Evolutionary conservation across 768 basidiomycete species (phyloP).

Genomic region (Atractiella rhizophila): DNA sequence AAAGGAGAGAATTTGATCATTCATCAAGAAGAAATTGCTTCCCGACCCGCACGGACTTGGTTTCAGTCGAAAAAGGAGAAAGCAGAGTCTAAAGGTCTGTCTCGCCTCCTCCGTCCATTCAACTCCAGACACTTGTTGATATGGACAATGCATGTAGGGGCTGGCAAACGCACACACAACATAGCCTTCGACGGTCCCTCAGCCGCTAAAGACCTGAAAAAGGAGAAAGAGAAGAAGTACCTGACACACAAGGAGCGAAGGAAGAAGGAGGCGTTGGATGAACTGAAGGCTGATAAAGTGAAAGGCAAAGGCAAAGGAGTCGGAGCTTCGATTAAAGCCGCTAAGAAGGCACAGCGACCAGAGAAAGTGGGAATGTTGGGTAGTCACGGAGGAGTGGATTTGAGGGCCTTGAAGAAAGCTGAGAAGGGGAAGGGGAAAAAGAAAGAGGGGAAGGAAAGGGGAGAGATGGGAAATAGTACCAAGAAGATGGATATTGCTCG

Average conservation of each 20-base stretch:
- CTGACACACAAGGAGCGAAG: constrained; percentile 9
- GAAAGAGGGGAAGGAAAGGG: too few relatives aligned
- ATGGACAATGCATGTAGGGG: constrained; percentile 1
- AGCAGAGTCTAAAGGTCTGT: constrained; percentile 44
- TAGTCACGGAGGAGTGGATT: too few relatives aligned
- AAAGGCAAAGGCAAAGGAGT: too few relatives aligned
- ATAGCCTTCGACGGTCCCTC: neutral
- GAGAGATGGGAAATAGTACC: too few relatives aligned
- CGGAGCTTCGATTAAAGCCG: too few relatives aligned
- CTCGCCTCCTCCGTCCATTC: neutral
- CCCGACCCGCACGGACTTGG: constrained; percentile 91
- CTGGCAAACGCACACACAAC: neutral
- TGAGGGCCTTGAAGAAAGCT: too few relatives aligned
- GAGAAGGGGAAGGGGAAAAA: too few relatives aligned
- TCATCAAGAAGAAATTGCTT: constrained; percentile 73
- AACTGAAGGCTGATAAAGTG: neutral
- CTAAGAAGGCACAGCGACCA: too few relatives aligned
- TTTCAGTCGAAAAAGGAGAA: constrained; percentile 79
- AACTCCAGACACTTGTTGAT: neutral
- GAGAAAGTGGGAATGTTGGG: too few relatives aligned
- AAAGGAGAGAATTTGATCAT: constrained; percentile 92
- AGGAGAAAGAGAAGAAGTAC: neutral
- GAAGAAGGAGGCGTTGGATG: constrained; percentile 7
- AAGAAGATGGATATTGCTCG: too few relatives aligned
- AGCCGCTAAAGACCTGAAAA: neutral